A percentile compares a stretch with the other conserved stretches of the same genome.
phyloP scores from a whole-genome alignment of 1,139 yeast species.

The Protomyces arabidopsidicola region DNA sequence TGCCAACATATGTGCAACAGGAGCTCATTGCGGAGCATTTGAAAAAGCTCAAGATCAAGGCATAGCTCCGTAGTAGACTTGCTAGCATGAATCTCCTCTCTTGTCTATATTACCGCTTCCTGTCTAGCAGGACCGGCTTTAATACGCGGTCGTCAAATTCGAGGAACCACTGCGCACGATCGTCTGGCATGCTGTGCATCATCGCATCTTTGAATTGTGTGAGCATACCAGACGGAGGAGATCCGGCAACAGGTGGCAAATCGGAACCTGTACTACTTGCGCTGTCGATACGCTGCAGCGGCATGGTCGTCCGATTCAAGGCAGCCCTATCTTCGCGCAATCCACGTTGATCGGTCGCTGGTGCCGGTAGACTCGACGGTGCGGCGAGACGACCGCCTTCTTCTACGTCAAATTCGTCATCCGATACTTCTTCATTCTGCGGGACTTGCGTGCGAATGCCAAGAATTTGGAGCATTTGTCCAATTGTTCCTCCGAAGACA shows the following conservation, averaged over 20 bases:
- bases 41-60: constrained; percentile 45
- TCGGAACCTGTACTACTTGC: constrained; percentile 29
- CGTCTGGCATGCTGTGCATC: constrained; percentile 27
- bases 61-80: neutral
- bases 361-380: constrained; percentile 1
- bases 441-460: constrained; percentile 89
- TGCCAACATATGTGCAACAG: constrained; percentile 83
- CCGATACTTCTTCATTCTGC: constrained; percentile 69
- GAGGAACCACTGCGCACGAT: constrained; percentile 60
- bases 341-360: constrained; percentile 4
- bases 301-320: constrained; percentile 1
- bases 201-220: constrained; percentile 30
- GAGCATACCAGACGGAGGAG: constrained; percentile 22
- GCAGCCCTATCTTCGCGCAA: constrained; percentile 15
- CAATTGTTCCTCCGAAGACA: constrained; percentile 96
- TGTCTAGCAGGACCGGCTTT: constrained; percentile 87
- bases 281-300: constrained; percentile 20
- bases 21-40: constrained; percentile 82
- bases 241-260: constrained; percentile 29
- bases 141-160: constrained; percentile 91
- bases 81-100: neutral
- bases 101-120: constrained; percentile 1
- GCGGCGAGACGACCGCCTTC: constrained; percentile 42
- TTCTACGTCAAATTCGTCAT: constrained; percentile 84
- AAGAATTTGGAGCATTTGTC: constrained; percentile 91